phyloP scores from a whole-genome alignment of 2,329 filamentous ascomycete species.

The Fusarium equiseti region DNA sequence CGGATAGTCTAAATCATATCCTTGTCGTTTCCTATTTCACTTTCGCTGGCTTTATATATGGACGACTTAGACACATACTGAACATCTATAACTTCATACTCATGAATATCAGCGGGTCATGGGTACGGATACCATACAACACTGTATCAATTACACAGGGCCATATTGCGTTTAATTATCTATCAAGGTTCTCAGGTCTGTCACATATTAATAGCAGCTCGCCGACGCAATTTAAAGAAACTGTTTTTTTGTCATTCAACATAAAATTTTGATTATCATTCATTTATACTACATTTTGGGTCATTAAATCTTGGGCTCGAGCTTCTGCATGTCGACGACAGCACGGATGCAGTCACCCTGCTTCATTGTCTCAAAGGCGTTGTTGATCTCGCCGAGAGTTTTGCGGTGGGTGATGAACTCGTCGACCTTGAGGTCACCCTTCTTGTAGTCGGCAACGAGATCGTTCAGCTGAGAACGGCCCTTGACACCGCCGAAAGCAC shows the following conservation, averaged over 20 bases:
- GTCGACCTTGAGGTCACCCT: constrained; percentile 93
- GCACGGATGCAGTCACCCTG: constrained; percentile 96
- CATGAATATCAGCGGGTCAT: constrained; percentile 8
- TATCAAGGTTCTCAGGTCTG: constrained; percentile 35
- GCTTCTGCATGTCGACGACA: constrained; percentile 76
- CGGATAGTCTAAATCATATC: not conserved
- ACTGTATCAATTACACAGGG: constrained; percentile 26
- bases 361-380: constrained; percentile 94
- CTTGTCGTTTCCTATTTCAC: not conserved
- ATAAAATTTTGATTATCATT: constrained; percentile 40
- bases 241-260: constrained; percentile 30
- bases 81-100: not conserved
- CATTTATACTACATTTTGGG: constrained; percentile 43
- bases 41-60: not conserved
- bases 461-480: constrained; percentile 90
- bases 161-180: not conserved
- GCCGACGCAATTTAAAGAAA: not conserved
- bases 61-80: not conserved
- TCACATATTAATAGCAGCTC: constrained; percentile 20
- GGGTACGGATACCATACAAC: constrained; percentile 8
- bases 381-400: constrained; percentile 84
- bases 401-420: constrained; percentile 99
- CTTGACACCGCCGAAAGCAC: constrained; percentile 98
- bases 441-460: constrained; percentile 90
- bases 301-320: constrained; percentile 44